Percentiles rank a stretch among this genome's conserved stretches.
phyloP scores from a whole-genome alignment of 257 asterid species.

The Anisodus acutangulus region DNA sequence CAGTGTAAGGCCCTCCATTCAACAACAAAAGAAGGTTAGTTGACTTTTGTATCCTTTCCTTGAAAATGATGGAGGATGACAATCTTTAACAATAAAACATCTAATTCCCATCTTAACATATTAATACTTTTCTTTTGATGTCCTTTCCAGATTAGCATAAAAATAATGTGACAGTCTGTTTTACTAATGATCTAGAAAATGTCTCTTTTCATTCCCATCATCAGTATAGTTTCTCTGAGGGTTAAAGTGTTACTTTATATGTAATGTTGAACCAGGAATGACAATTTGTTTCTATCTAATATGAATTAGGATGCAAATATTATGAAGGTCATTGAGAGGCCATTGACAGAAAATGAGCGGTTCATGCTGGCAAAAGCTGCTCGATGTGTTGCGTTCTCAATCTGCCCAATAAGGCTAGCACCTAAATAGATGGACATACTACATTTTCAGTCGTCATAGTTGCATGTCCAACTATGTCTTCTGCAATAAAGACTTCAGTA shows the following conservation, averaged over 20 bases:
- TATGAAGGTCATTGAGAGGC: constrained; percentile 93
- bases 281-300: not conserved
- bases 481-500: too few species aligned
- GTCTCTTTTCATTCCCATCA: not conserved
- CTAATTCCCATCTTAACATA: not conserved
- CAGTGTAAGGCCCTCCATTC: constrained; percentile 71
- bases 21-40: constrained; percentile 73
- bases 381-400: constrained; percentile 83
- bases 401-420: constrained; percentile 78
- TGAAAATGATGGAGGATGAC: not conserved
- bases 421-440: constrained; percentile 58
- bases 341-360: constrained; percentile 92
- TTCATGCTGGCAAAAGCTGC: constrained; percentile 99
- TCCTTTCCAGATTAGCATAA: not conserved
- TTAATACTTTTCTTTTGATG: not conserved
- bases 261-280: not conserved
- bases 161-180: not conserved
- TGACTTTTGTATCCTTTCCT: not conserved
- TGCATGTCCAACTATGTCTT: not conserved
- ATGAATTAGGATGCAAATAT: constrained; percentile 77
- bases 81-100: not conserved
- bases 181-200: constrained; percentile 8
- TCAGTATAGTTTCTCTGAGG: not conserved
- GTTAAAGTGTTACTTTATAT: not conserved
- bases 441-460: constrained; percentile 17